Percentiles rank a stretch among this genome's conserved stretches.
Evolutionary conservation across 2,329 filamentous ascomycete species (phyloP).

Genomic region (Ophiocordyceps camponoti-saundersi): DNA sequence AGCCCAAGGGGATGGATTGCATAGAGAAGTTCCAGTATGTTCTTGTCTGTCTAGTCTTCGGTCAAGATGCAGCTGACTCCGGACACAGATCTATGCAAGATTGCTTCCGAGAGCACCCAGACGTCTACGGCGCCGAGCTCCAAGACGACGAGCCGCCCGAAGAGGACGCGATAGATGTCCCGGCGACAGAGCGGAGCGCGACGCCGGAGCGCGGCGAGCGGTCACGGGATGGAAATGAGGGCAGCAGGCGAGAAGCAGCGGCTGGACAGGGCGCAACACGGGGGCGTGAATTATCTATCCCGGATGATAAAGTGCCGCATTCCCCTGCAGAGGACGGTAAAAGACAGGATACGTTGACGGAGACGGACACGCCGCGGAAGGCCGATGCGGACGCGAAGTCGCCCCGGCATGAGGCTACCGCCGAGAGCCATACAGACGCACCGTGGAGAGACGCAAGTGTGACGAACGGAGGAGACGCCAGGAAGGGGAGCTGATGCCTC

Average conservation of each 20-base stretch:
- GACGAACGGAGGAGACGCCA: background rate
- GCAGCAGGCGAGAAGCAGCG: background rate
- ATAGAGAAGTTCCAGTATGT: constrained; percentile 93
- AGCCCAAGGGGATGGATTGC: constrained; percentile 95
- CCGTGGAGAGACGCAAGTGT: background rate
- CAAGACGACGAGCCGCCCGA: constrained; percentile 41
- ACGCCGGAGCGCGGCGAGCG: background rate
- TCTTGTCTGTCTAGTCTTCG: background rate
- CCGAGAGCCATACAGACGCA: background rate
- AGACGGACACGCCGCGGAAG: background rate
- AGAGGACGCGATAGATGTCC: constrained; percentile 8
- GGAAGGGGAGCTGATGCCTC: background rate
- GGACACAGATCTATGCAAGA: constrained; percentile 77
- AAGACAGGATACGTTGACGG: background rate
- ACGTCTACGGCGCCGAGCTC: constrained; percentile 80
- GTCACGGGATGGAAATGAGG: background rate
- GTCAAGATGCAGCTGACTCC: constrained; percentile 9
- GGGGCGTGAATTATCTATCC: background rate
- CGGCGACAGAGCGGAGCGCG: background rate
- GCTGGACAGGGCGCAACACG: background rate
- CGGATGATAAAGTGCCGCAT: background rate
- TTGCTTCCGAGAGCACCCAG: constrained; percentile 85
- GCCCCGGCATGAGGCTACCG: background rate
- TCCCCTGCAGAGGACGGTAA: background rate
- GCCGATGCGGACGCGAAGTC: background rate